A percentile compares a stretch with the other conserved stretches of the same genome.
Conservation (phyloP, 2,329 filamentous ascomycete genomes). For the Stachybotrys chlorohalonatus region DNA sequence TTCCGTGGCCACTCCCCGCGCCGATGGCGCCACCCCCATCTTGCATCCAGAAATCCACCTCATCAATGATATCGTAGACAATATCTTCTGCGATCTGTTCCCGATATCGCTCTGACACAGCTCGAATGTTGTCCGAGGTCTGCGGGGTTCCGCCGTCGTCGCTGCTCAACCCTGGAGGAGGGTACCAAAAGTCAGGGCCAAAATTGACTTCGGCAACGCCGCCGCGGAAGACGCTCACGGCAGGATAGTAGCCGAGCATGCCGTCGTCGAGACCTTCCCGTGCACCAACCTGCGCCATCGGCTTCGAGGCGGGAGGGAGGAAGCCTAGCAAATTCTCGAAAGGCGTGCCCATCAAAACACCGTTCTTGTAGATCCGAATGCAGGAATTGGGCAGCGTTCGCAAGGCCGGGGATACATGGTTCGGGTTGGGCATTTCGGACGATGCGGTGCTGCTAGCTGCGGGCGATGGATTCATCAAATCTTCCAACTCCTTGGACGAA, state of each 20-base stretch:
- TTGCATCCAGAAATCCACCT: slow-evolving; percentile 81
- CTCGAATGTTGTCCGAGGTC: slow-evolving; percentile 31
- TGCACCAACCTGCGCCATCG: slow-evolving; percentile 62
- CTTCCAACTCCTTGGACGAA: slow-evolving; percentile 78
- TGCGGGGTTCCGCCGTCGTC: slow-evolving; percentile 23
- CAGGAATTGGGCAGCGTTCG: slow-evolving; percentile 78
- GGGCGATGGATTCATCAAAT: slow-evolving; percentile 64
- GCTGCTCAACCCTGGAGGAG: slow-evolving; percentile 50
- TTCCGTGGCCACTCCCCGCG: slow-evolving; percentile 33
- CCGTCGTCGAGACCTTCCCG: slow-evolving; percentile 88
- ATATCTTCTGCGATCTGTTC: slow-evolving; percentile 95
- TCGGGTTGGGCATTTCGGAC: slow-evolving; percentile 56
- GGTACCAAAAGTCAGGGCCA: slow-evolving; percentile 85
- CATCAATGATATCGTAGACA: slow-evolving; percentile 86
- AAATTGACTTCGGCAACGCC: slow-evolving; percentile 92
- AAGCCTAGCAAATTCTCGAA: slow-evolving; percentile 87
- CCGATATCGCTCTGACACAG: slow-evolving; percentile 70
- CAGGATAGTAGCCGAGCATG: slow-evolving; percentile 90
- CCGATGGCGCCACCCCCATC: slow-evolving; percentile 48
- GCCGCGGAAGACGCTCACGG: slow-evolving; percentile 83
- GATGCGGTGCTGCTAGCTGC: slow-evolving; percentile 30
- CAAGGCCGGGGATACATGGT: slow-evolving; percentile 64
- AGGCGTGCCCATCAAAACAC: slow-evolving; percentile 72
- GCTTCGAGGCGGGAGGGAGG: slow-evolving; percentile 77
- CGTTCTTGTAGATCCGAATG: slow-evolving; percentile 91